Evolutionary conservation across 2,329 filamentous ascomycete species (phyloP).

Genomic region (Hymenoscyphus fraxineus): DNA sequence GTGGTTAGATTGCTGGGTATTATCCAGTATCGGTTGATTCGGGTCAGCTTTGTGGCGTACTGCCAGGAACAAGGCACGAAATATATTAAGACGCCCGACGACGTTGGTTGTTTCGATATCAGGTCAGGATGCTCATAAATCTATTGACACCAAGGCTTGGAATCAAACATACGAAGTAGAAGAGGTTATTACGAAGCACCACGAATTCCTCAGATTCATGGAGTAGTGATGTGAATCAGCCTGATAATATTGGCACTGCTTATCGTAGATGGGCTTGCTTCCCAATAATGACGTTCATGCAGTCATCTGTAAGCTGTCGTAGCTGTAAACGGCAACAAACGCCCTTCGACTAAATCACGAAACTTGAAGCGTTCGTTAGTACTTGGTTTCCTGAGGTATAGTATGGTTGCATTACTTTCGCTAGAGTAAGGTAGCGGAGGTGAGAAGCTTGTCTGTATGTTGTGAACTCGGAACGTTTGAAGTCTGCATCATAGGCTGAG

Average conservation of each 20-base stretch:
- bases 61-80: slow-evolving; percentile 8
- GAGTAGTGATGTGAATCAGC: neutral
- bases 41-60: neutral
- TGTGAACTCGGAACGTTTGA: slow-evolving; percentile 18
- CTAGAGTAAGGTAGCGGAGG: neutral
- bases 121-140: neutral
- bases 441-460: slow-evolving; percentile 6
- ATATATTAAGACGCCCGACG: neutral
- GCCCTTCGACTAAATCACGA: neutral
- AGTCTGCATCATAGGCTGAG: slow-evolving; percentile 12
- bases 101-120: slow-evolving; percentile 1
- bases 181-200: neutral
- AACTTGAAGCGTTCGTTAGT: neutral
- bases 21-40: neutral
- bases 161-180: slow-evolving; percentile 1
- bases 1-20: neutral
- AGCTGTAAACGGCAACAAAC: slow-evolving; percentile 4
- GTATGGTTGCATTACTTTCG: neutral
- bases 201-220: neutral
- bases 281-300: neutral
- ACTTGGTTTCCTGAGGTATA: neutral
- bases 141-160: slow-evolving; percentile 1
- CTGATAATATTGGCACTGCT: neutral
- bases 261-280: slow-evolving; percentile 3
- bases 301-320: neutral